phyloP scores from a whole-genome alignment of 1,284 basidiomycete species.

The Coriolopsis trogii region DNA sequence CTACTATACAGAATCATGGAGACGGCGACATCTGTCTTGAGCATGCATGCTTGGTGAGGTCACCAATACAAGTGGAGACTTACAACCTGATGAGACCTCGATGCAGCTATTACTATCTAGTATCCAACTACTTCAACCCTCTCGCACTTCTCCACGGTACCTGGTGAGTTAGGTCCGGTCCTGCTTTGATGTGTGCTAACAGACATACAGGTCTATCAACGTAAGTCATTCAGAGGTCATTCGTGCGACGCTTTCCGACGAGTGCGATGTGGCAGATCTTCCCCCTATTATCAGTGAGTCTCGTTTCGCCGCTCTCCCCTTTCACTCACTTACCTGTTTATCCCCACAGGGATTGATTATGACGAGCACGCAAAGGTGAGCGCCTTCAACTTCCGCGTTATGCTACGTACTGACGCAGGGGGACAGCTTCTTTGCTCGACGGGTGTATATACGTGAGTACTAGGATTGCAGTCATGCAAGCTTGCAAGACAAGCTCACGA shows the following conservation, averaged over 20 bases:
- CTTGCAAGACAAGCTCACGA: background rate
- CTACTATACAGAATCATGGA: background rate
- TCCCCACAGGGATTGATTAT: background rate
- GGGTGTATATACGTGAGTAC: background rate
- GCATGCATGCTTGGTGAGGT: background rate
- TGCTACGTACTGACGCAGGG: too few relatives aligned
- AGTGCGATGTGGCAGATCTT: background rate
- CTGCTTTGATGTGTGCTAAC: background rate
- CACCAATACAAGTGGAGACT: background rate
- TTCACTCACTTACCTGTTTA: background rate
- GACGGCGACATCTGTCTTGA: background rate
- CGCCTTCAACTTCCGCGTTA: background rate
- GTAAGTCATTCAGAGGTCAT: background rate
- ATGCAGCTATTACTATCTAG: slow-evolving; percentile 3
- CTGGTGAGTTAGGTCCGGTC: background rate
- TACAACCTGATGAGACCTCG: background rate
- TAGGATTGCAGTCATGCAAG: background rate
- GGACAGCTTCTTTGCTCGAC: background rate
- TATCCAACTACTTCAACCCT: slow-evolving; percentile 2
- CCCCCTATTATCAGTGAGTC: background rate
- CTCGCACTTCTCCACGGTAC: background rate
- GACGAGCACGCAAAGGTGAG: background rate
- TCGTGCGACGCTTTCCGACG: background rate
- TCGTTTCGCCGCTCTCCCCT: too few relatives aligned
- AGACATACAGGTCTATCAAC: background rate